Conservation (phyloP, 2,329 filamentous ascomycete genomes). For the Alternaria viburni region DNA sequence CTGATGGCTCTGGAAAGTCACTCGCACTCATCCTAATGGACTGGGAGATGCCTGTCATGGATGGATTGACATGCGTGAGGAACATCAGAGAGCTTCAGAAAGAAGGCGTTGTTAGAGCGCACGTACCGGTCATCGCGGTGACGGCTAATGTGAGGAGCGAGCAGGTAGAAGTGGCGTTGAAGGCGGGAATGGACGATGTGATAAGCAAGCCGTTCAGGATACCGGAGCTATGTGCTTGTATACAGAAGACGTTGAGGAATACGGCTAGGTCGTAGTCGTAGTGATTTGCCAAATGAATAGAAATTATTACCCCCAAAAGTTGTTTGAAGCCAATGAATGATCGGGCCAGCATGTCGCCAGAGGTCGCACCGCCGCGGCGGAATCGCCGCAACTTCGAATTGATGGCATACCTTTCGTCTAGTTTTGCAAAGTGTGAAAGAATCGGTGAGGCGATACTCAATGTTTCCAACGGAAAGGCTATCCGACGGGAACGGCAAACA, state of each 20-base stretch:
- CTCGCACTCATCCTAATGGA: conserved; percentile 40
- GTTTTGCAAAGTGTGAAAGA: not conserved
- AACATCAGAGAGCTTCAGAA: conserved; percentile 36
- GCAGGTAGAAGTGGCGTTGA: conserved; percentile 37
- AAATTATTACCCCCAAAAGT: not conserved
- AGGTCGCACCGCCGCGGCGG: not conserved
- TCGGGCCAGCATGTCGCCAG: not conserved
- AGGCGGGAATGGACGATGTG: conserved; percentile 55
- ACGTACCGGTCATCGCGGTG: conserved; percentile 42
- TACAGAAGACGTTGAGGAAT: conserved; percentile 22
- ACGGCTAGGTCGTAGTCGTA: not conserved
- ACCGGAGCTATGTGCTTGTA: conserved; percentile 30
- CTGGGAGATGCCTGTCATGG: conserved; percentile 45
- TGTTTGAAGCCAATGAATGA: not conserved
- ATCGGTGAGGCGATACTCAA: not conserved
- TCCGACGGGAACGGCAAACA: not conserved
- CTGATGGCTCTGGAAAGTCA: conserved; percentile 12
- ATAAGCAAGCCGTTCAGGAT: conserved; percentile 75
- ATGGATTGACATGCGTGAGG: conserved; percentile 34
- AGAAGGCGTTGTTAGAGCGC: conserved; percentile 22
- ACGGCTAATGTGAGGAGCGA: conserved; percentile 45
- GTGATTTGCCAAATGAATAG: not conserved
- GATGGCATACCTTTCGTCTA: not conserved
- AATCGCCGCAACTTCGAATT: not conserved
- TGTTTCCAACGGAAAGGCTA: not conserved